Percentiles rank a stretch among this genome's conserved stretches.
phyloP scores from a whole-genome alignment of 768 basidiomycete species.

The Tulasnella sp. region DNA sequence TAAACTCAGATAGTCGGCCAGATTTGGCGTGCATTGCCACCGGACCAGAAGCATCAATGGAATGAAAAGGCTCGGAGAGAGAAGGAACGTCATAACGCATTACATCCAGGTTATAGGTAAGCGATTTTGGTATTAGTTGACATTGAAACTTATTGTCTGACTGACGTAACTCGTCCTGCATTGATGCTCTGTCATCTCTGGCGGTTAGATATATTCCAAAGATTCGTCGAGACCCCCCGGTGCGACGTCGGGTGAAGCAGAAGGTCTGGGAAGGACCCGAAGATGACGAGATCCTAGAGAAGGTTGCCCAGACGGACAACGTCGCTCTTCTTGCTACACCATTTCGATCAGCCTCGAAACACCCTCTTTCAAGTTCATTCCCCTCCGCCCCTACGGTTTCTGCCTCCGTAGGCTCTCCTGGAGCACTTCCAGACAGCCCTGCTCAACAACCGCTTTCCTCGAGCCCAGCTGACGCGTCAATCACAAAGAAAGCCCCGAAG shows the following conservation, averaged over 20 bases:
- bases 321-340: neutral
- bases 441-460: neutral
- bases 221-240: neutral
- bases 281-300: neutral
- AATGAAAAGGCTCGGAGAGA: neutral
- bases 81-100: slow-evolving; percentile 8
- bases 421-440: neutral
- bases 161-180: neutral
- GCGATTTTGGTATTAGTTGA: neutral
- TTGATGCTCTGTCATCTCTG: neutral
- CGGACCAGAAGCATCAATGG: slow-evolving; percentile 8
- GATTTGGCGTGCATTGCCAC: slow-evolving; percentile 13
- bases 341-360: neutral
- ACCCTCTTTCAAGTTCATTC: neutral
- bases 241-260: slow-evolving; percentile 9
- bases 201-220: slow-evolving; percentile 2
- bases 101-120: slow-evolving; percentile 16
- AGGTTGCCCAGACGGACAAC: neutral
- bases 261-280: slow-evolving; percentile 14
- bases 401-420: neutral
- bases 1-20: slow-evolving; percentile 15
- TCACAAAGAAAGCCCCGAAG: neutral
- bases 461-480: neutral
- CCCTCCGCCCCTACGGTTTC: too few relatives aligned
- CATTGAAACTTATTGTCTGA: neutral